A percentile compares a stretch with the other conserved stretches of the same genome.
Evolutionary conservation across 2,329 filamentous ascomycete species (phyloP).

Genomic region (Venturia oleaginea): DNA sequence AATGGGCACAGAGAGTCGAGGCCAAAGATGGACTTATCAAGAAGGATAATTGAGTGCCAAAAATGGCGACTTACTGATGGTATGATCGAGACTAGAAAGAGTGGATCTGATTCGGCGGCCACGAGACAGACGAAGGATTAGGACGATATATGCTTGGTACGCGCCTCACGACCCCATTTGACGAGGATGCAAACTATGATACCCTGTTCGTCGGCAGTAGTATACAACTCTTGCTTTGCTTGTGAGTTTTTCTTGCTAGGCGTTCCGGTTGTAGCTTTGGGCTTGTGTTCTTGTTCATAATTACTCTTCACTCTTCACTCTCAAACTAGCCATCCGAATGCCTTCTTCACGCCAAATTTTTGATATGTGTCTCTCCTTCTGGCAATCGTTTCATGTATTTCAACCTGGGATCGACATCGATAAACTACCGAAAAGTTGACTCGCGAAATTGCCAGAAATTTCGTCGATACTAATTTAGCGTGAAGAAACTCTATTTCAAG

Average conservation of each 20-base stretch:
- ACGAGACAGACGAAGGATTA: background rate
- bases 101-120: background rate
- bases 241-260: background rate
- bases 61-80: background rate
- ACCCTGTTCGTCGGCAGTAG: background rate
- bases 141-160: constrained; percentile 1
- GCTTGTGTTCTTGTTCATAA: background rate
- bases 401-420: too few species aligned
- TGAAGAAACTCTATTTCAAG: too few species aligned
- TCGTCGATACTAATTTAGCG: too few species aligned
- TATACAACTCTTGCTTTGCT: background rate
- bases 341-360: background rate
- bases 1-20: constrained; percentile 59
- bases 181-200: background rate
- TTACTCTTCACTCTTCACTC: background rate
- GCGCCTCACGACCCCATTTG: background rate
- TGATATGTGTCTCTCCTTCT: background rate
- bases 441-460: too few species aligned
- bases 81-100: background rate
- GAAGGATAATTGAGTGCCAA: constrained; percentile 30
- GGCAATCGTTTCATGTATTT: too few species aligned
- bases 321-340: background rate
- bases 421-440: too few species aligned
- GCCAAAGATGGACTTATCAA: constrained; percentile 54
- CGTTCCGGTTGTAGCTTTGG: background rate